Percentiles rank a stretch among this genome's conserved stretches.
These are phyloP conservation scores for Eucalyptus cladocalyx DNA, from an alignment of 345 rosid species.

Conservation along the genomic window DNA sequence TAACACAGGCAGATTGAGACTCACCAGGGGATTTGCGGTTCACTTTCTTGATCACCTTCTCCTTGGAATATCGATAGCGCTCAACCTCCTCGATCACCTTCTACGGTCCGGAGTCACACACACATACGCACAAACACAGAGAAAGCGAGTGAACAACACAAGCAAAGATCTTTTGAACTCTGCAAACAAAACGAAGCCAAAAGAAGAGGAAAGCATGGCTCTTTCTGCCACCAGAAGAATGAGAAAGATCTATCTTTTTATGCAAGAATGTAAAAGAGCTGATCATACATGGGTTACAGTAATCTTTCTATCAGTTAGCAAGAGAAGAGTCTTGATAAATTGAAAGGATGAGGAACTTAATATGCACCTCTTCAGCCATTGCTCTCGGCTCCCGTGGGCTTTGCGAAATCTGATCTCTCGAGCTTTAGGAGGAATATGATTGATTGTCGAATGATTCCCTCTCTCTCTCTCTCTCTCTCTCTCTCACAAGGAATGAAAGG, in stretches of 20 bases:
- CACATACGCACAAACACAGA: neutral
- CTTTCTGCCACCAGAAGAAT: neutral
- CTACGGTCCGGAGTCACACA: neutral
- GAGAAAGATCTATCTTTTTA: neutral
- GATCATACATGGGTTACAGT: neutral
- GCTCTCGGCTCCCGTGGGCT: neutral
- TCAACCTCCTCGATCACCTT: neutral
- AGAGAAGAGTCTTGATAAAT: neutral
- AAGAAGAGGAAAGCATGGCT: neutral
- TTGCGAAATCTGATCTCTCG: neutral
- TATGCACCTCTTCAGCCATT: neutral
- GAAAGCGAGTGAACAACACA: neutral
- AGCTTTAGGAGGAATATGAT: neutral
- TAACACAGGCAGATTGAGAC: neutral
- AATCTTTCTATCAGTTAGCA: neutral
- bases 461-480: neutral
- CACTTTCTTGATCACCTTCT: constrained; percentile 12
- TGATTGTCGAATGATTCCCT: neutral
- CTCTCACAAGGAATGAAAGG: neutral
- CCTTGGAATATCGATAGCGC: constrained; percentile 7
- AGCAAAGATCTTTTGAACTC: neutral
- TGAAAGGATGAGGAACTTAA: neutral
- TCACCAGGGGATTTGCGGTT: constrained; percentile 20
- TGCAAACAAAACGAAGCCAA: neutral
- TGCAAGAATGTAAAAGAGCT: neutral